Evolutionary conservation across 2,329 filamentous ascomycete species (phyloP).

Genomic region (Pyricularia sp.): DNA sequence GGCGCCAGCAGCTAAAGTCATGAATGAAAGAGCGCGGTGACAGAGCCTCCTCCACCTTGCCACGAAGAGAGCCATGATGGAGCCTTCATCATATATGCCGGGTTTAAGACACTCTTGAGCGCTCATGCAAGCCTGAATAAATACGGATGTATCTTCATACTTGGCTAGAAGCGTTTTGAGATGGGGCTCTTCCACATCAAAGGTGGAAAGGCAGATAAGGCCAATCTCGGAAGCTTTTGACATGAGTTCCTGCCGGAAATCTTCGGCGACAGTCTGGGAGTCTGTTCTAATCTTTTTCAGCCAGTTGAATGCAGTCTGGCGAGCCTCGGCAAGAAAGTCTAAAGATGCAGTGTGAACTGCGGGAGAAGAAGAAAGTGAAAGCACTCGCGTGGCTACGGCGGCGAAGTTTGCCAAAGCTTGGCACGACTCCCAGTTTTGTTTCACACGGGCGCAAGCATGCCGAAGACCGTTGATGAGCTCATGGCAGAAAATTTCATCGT

Average conservation of each 20-base stretch:
- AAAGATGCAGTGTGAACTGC: slow-evolving; percentile 18
- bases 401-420: slow-evolving; percentile 19
- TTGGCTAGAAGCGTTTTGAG: slow-evolving; percentile 18
- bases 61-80: slow-evolving; percentile 11
- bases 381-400: slow-evolving; percentile 28
- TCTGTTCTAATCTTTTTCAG: slow-evolving; percentile 21
- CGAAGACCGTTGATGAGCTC: slow-evolving; percentile 23
- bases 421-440: slow-evolving; percentile 41
- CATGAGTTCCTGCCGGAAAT: slow-evolving; percentile 20
- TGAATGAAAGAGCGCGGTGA: slow-evolving; percentile 10
- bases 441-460: slow-evolving; percentile 21
- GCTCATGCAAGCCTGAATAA: slow-evolving; percentile 26
- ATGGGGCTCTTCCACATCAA: slow-evolving; percentile 27
- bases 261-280: slow-evolving; percentile 14
- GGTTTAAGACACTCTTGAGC: slow-evolving; percentile 21
- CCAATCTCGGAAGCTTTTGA: slow-evolving; percentile 26
- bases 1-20: slow-evolving; percentile 11
- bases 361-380: slow-evolving; percentile 25
- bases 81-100: not conserved
- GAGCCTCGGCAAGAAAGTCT: slow-evolving; percentile 18
- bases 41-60: slow-evolving; percentile 18
- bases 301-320: slow-evolving; percentile 29
- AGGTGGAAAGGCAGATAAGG: slow-evolving; percentile 31
- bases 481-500: slow-evolving; percentile 21
- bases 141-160: slow-evolving; percentile 18